A percentile compares a stretch with the other conserved stretches of the same genome.
Evolutionary conservation across 1,284 basidiomycete species (phyloP).

Genomic region (Testicularia cyperi): DNA sequence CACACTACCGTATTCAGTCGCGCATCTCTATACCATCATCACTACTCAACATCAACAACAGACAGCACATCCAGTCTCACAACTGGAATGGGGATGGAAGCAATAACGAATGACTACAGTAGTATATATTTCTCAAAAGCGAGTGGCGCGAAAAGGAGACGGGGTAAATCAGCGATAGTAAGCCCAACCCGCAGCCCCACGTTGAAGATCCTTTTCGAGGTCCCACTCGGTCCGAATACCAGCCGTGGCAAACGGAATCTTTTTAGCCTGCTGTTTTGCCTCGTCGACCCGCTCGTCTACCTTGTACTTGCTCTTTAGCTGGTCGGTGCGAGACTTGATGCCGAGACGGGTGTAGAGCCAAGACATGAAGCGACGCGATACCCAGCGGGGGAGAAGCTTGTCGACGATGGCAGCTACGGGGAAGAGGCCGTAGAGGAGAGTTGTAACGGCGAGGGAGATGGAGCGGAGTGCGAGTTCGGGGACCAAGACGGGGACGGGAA

Average conservation of each 20-base stretch:
- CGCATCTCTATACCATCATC: too few species aligned
- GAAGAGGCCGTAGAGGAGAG: slow-evolving; percentile 42
- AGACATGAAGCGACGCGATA: slow-evolving; percentile 26
- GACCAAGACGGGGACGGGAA: slow-evolving; percentile 41
- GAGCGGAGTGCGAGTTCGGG: slow-evolving; percentile 45
- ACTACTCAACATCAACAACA: too few species aligned
- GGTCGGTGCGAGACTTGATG: slow-evolving; percentile 28
- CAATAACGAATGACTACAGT: too few species aligned
- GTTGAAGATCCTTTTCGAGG: slow-evolving; percentile 25
- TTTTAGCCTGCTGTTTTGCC: slow-evolving; percentile 34
- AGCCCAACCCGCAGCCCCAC: slow-evolving; percentile 33
- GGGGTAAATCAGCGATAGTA: slow-evolving; percentile 21
- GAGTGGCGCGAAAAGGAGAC: too few species aligned
- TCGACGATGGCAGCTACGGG: slow-evolving; percentile 43
- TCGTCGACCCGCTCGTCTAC: slow-evolving; percentile 29
- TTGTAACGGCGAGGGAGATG: slow-evolving; percentile 28
- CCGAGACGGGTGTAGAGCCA: slow-evolving; percentile 42
- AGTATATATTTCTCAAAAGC: too few species aligned
- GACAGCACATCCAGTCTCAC: too few species aligned
- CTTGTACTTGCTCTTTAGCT: slow-evolving; percentile 29
- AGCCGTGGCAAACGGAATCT: slow-evolving; percentile 44
- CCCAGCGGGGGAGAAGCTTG: slow-evolving; percentile 38
- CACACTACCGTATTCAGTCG: too few species aligned
- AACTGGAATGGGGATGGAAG: too few species aligned
- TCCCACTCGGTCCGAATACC: slow-evolving; percentile 48